Evolutionary conservation across 2,329 filamentous ascomycete species (phyloP).

Genomic region (Exophiala sp.): DNA sequence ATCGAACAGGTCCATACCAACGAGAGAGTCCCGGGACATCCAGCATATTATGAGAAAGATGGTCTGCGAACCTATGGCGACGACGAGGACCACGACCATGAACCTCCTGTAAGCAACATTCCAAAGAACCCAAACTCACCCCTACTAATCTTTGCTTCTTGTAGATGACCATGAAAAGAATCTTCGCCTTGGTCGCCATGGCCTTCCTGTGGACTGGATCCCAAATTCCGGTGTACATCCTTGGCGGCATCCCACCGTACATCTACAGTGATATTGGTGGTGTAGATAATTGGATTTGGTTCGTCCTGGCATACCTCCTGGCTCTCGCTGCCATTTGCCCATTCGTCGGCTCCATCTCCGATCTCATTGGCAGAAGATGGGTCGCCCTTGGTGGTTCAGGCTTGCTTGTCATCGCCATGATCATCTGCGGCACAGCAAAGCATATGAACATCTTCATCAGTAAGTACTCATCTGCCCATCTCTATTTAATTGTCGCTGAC

Average conservation of each 20-base stretch:
- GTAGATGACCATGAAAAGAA: slow-evolving; percentile 29
- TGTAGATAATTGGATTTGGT: slow-evolving; percentile 60
- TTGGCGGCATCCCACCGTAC: slow-evolving; percentile 50
- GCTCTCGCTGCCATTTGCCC: slow-evolving; percentile 56
- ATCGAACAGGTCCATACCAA: slow-evolving; percentile 31
- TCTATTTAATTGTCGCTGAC: neutral
- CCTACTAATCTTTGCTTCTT: slow-evolving; percentile 43
- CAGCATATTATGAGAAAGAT: slow-evolving; percentile 47
- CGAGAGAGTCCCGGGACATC: slow-evolving; percentile 34
- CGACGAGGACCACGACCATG: slow-evolving; percentile 47
- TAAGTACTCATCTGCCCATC: slow-evolving; percentile 31
- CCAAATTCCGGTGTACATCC: slow-evolving; percentile 57
- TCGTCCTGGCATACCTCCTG: slow-evolving; percentile 53
- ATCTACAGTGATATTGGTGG: slow-evolving; percentile 62
- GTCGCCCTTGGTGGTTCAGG: slow-evolving; percentile 55
- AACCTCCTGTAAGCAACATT: slow-evolving; percentile 40
- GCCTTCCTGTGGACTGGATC: slow-evolving; percentile 60
- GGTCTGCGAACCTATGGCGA: slow-evolving; percentile 47
- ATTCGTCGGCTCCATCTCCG: slow-evolving; percentile 64
- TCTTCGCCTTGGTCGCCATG: slow-evolving; percentile 56
- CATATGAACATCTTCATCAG: slow-evolving; percentile 62
- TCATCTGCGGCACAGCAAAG: slow-evolving; percentile 56
- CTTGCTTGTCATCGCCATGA: slow-evolving; percentile 57
- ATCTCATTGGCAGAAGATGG: slow-evolving; percentile 60
- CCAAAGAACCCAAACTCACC: neutral